Conservation (phyloP, 2,329 filamentous ascomycete species). For the Xylariaceae sp. region DNA sequence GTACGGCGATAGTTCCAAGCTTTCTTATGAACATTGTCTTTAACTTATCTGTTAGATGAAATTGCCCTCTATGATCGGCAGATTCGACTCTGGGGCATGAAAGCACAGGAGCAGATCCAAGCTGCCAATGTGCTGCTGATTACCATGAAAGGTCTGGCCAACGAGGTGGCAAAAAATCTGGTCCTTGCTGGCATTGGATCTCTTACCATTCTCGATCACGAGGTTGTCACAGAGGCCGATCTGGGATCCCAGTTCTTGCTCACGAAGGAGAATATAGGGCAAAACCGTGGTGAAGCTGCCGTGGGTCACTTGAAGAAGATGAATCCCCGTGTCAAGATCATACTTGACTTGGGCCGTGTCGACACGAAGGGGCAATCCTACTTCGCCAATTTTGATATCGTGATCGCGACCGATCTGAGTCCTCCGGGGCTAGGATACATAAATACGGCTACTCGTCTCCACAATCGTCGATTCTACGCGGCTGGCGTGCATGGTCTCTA, state of each 20-base stretch:
- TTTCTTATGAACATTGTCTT: background rate
- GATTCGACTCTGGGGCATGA: constrained; percentile 93
- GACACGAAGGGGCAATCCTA: constrained; percentile 64
- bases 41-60: constrained; percentile 58
- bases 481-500: constrained; percentile 84
- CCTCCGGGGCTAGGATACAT: constrained; percentile 69
- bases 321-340: constrained; percentile 80
- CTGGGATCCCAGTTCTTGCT: constrained; percentile 81
- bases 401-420: constrained; percentile 84
- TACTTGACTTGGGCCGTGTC: constrained; percentile 63
- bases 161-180: constrained; percentile 95
- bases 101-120: constrained; percentile 89
- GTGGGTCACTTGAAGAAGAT: constrained; percentile 72
- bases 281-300: constrained; percentile 79
- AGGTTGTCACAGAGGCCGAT: constrained; percentile 69
- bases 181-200: constrained; percentile 89
- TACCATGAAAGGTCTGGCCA: constrained; percentile 79
- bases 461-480: constrained; percentile 79
- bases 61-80: constrained; percentile 97
- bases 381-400: constrained; percentile 73
- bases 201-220: constrained; percentile 80
- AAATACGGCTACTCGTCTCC: constrained; percentile 79
- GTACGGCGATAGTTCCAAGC: constrained; percentile 23
- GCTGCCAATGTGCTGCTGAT: constrained; percentile 86
- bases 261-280: constrained; percentile 62